Conservation (phyloP, 2,329 filamentous ascomycete species). For the Botrytis paeoniae region DNA sequence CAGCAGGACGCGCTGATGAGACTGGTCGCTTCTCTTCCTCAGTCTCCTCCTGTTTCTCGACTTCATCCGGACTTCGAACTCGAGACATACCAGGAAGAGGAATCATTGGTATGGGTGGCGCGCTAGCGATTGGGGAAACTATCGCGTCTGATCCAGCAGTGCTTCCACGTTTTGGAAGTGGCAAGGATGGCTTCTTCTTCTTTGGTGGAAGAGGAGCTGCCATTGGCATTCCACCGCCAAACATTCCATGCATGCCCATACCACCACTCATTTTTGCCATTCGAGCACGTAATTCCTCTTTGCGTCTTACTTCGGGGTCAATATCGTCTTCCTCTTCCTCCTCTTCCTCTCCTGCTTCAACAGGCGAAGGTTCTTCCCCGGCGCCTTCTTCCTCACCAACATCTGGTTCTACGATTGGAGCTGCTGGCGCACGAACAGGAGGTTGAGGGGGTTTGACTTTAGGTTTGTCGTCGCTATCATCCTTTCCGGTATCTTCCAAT, state of each 20-base stretch:
- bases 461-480: conserved; percentile 66
- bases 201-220: conserved; percentile 48
- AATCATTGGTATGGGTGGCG: conserved; percentile 60
- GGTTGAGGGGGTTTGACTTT: conserved; percentile 34
- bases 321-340: conserved; percentile 82
- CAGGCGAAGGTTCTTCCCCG: conserved; percentile 42
- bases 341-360: conserved; percentile 54
- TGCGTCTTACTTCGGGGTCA: conserved; percentile 80
- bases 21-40: conserved; percentile 50
- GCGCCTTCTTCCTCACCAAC: conserved; percentile 48
- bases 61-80: conserved; percentile 49
- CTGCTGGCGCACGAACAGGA: conserved; percentile 41
- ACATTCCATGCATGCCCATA: conserved; percentile 96
- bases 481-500: conserved; percentile 62
- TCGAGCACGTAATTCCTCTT: conserved; percentile 83
- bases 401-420: conserved; percentile 41
- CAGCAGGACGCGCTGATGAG: conserved; percentile 40
- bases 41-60: conserved; percentile 36
- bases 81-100: conserved; percentile 70
- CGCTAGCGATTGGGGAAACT: conserved; percentile 45
- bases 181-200: conserved; percentile 52
- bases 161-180: conserved; percentile 43
- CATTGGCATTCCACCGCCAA: conserved; percentile 69
- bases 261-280: conserved; percentile 99
- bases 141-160: conserved; percentile 43